These are phyloP conservation scores for Nannochloris sp. DNA, from an alignment of 139 green algal genomes.

Conservation along the genomic window DNA sequence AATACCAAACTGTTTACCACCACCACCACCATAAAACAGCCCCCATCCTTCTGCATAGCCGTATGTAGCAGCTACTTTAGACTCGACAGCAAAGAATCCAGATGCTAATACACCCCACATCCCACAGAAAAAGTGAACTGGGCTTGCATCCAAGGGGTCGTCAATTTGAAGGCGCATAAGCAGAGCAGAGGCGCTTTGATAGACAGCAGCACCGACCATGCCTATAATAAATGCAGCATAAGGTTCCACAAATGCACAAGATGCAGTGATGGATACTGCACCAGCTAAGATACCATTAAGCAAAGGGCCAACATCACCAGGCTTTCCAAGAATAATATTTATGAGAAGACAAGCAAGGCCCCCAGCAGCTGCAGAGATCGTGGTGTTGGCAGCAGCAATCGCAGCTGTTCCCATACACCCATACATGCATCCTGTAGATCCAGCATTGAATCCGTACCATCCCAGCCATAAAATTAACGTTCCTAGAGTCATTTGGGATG, in stretches of 20 bases:
- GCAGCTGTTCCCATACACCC: conserved; percentile 29
- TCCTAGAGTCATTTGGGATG: conserved; percentile 35
- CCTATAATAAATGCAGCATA: conserved; percentile 46
- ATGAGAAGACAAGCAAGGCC: conserved; percentile 50
- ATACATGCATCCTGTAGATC: conserved; percentile 34
- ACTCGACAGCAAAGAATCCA: conserved; percentile 20
- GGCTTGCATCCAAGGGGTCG: conserved; percentile 54
- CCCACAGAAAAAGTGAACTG: conserved; percentile 51
- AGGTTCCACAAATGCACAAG: conserved; percentile 35
- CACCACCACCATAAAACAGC: conserved; percentile 21
- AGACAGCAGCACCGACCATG: conserved; percentile 26
- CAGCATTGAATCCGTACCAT: conserved; percentile 81
- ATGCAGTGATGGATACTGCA: conserved; percentile 48
- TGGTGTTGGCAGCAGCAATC: conserved; percentile 59
- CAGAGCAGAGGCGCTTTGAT: conserved; percentile 20
- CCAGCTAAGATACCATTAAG: conserved; percentile 49
- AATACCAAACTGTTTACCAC: conserved; percentile 26
- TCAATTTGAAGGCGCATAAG: conserved; percentile 49
- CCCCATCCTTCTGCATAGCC: conserved; percentile 9
- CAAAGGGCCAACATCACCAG: conserved; percentile 30
- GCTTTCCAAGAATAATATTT: conserved; percentile 14
- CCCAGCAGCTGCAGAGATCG: conserved; percentile 43
- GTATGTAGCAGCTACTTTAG: not conserved
- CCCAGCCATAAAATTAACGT: conserved; percentile 75
- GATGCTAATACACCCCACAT: conserved; percentile 34